Evolutionary conservation across 768 basidiomycete genomes (phyloP).

Genomic region (Auricularia sp.): DNA sequence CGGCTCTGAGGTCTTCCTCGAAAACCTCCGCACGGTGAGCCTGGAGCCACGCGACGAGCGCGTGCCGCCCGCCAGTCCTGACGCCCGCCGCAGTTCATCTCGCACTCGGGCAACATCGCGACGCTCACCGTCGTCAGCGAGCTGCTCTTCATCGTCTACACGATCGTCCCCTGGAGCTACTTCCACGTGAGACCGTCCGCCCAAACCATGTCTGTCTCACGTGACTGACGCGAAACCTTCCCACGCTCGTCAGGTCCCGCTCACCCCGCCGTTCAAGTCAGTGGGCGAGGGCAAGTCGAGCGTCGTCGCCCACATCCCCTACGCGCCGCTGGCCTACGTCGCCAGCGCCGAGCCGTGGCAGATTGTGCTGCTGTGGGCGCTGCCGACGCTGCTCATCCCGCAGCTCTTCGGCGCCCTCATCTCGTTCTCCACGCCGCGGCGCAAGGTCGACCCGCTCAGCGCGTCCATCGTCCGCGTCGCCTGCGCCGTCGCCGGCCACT

Average conservation of each 20-base stretch:
- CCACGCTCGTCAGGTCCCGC: constrained; percentile 1
- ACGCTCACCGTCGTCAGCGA: constrained; percentile 44
- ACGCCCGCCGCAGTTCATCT: constrained; percentile 38
- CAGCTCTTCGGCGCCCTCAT: constrained; percentile 45
- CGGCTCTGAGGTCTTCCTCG: constrained; percentile 1
- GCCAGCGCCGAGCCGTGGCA: constrained; percentile 39
- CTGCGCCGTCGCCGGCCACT: constrained; percentile 10
- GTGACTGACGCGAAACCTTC: not conserved
- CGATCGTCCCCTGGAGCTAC: constrained; percentile 41
- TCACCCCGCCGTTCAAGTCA: not conserved
- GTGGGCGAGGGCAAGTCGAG: not conserved
- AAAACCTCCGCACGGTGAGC: constrained; percentile 5
- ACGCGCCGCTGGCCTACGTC: constrained; percentile 39
- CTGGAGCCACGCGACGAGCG: not conserved
- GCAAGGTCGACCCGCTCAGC: constrained; percentile 49
- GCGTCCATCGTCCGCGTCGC: constrained; percentile 57
- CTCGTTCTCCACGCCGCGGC: constrained; percentile 43
- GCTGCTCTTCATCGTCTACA: constrained; percentile 40
- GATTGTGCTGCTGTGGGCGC: constrained; percentile 49
- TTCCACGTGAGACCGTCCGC: constrained; percentile 6
- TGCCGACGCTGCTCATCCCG: constrained; percentile 54
- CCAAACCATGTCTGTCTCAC: not conserved
- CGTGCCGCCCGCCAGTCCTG: not conserved
- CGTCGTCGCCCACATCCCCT: constrained; percentile 24
- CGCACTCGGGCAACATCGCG: constrained; percentile 56